A percentile compares a stretch with the other conserved stretches of the same genome.
Evolutionary conservation across 202 grass and related monocot genomes (phyloP).

Genomic region (Carex arenaria): DNA sequence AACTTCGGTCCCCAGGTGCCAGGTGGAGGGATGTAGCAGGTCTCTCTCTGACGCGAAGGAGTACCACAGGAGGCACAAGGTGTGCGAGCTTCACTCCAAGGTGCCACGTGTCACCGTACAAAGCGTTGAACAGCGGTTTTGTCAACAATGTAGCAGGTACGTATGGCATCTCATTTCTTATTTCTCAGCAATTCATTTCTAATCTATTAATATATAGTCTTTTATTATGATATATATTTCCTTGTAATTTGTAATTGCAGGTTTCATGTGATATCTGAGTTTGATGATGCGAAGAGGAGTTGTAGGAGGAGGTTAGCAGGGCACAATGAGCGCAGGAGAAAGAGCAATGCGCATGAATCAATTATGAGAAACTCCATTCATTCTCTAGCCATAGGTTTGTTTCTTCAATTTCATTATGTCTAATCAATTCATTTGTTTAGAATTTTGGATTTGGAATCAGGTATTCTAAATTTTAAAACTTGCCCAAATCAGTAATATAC

Average conservation of each 20-base stretch:
- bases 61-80: constrained; percentile 87
- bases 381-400: constrained; percentile 41
- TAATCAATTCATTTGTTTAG: constrained; percentile 1
- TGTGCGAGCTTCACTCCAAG: constrained; percentile 85
- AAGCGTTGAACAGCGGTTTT: constrained; percentile 85
- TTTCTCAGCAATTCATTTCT: background rate
- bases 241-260: constrained; percentile 11
- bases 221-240: background rate
- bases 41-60: constrained; percentile 53
- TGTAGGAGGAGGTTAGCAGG: constrained; percentile 80
- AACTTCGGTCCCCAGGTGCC: constrained; percentile 42
- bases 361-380: constrained; percentile 43
- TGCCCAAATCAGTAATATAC: background rate
- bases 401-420: background rate
- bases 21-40: constrained; percentile 69
- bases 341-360: constrained; percentile 68
- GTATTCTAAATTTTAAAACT: background rate
- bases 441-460: constrained; percentile 7
- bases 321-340: constrained; percentile 87
- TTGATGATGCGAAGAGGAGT: constrained; percentile 88
- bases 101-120: constrained; percentile 62
- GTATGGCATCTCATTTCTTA: background rate
- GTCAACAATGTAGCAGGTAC: constrained; percentile 95
- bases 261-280: constrained; percentile 81
- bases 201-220: background rate